A percentile compares a stretch with the other conserved stretches of the same genome.
Evolutionary conservation across 176 grass and related monocot species (phyloP).

Genomic region (Sorghum bicolor): Sorghum_bicolor_NCBIv3 NC_012872.2:63550501-63551000

Average conservation of each 20-base stretch:
- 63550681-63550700: conserved; percentile 81
- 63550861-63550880: not conserved
- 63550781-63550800: not conserved
- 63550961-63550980: not conserved
- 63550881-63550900: not conserved
- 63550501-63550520: conserved; percentile 97
- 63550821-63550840: conserved; percentile 1
- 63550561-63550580: not conserved
- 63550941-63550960: not conserved
- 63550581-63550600: not conserved
- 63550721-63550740: conserved; percentile 73
- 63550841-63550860: not conserved
- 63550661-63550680: conserved; percentile 74
- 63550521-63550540: conserved; percentile 60
- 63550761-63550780: conserved; percentile 12
- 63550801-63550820: not conserved
- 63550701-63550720: conserved; percentile 75
- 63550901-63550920: not conserved
- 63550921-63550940: conserved; percentile 28
- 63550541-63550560: conserved; percentile 7
- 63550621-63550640: conserved; percentile 94
- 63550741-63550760: conserved; percentile 67
- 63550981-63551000: not conserved
- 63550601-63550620: conserved; percentile 31
- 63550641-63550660: conserved; percentile 98